Percentiles rank a stretch among this genome's conserved stretches.
phyloP scores from a whole-genome alignment of 352 stramenopile species.

The Globisporangium lucens region DNA sequence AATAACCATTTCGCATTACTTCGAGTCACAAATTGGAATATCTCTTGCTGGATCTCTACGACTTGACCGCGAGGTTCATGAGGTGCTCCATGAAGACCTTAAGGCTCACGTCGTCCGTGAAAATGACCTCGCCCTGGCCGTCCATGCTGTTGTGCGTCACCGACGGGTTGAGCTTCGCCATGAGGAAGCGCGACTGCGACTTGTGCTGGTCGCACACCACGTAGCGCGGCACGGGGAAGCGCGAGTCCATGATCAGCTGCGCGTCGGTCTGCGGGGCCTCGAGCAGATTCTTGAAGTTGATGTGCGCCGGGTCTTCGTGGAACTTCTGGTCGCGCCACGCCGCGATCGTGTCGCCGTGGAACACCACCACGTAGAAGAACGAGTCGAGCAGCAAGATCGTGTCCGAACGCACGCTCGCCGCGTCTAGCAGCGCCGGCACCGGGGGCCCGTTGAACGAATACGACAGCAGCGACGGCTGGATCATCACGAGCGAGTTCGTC shows the following conservation, averaged over 20 bases:
- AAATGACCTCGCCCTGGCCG: slow-evolving; percentile 94
- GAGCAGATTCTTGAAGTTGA: slow-evolving; percentile 98
- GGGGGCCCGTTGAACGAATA: slow-evolving; percentile 95
- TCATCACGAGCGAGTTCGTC: slow-evolving; percentile 99
- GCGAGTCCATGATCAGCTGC: slow-evolving; percentile 98
- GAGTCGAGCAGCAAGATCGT: slow-evolving; percentile 99
- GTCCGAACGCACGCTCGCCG: slow-evolving; percentile 93
- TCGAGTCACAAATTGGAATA: not conserved
- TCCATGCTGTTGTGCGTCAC: slow-evolving; percentile 96
- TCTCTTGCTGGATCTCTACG: slow-evolving; percentile 28
- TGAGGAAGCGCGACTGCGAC: slow-evolving; percentile 98
- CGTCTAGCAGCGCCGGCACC: slow-evolving; percentile 88
- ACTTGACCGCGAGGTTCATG: slow-evolving; percentile 89
- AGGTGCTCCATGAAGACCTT: slow-evolving; percentile 99
- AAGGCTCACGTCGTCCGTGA: slow-evolving; percentile 99
- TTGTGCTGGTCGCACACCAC: slow-evolving; percentile 99
- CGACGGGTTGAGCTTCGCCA: slow-evolving; percentile 99
- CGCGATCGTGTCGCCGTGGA: slow-evolving; percentile 99
- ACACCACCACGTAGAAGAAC: slow-evolving; percentile 99
- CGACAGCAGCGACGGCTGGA: slow-evolving; percentile 98
- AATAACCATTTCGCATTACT: not conserved
- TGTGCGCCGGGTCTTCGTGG: slow-evolving; percentile 94
- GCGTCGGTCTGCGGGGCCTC: slow-evolving; percentile 97
- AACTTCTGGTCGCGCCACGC: slow-evolving; percentile 97
- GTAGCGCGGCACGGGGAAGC: slow-evolving; percentile 98